Evolutionary conservation across 768 basidiomycete species (phyloP).

Genomic region (Pisolithus microcarpus): DNA sequence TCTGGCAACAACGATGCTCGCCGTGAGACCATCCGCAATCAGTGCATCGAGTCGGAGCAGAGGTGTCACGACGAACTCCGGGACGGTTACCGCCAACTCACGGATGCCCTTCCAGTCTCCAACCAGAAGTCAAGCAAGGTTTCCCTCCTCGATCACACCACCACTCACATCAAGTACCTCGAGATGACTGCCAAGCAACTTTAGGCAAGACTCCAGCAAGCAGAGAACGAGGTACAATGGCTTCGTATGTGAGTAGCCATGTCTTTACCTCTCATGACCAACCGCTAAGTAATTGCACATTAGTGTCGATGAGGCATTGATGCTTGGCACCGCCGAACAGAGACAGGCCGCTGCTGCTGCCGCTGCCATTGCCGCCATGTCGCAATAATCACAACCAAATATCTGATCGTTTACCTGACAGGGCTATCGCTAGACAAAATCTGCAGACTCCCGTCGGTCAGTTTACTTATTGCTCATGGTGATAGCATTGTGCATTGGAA

Average conservation of each 20-base stretch:
- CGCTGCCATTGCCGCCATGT: conserved; percentile 45
- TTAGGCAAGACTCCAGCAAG: conserved; percentile 68
- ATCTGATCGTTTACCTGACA: conserved; percentile 37
- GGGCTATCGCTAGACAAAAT: conserved; percentile 6
- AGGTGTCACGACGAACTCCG: conserved; percentile 86
- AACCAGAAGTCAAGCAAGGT: conserved; percentile 95
- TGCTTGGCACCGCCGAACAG: conserved; percentile 78
- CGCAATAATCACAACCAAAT: conserved; percentile 30
- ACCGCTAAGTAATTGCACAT: background rate
- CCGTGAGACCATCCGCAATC: conserved; percentile 84
- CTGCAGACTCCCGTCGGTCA: conserved; percentile 23
- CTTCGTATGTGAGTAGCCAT: conserved; percentile 47
- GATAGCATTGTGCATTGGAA: conserved; percentile 32
- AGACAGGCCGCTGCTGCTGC: conserved; percentile 53
- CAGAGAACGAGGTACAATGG: conserved; percentile 73
- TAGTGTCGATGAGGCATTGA: conserved; percentile 81
- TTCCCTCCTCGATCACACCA: conserved; percentile 80
- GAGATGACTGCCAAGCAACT: conserved; percentile 72
- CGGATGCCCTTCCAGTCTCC: conserved; percentile 81
- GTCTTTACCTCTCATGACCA: background rate
- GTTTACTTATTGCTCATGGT: conserved; percentile 34
- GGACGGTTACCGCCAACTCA: conserved; percentile 85
- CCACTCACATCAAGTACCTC: conserved; percentile 80
- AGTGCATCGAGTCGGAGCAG: conserved; percentile 92
- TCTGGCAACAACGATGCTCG: conserved; percentile 56